These are phyloP conservation scores for Annona cherimola DNA, from an alignment of 164 flowering plant species.

Conservation along the genomic window DNA sequence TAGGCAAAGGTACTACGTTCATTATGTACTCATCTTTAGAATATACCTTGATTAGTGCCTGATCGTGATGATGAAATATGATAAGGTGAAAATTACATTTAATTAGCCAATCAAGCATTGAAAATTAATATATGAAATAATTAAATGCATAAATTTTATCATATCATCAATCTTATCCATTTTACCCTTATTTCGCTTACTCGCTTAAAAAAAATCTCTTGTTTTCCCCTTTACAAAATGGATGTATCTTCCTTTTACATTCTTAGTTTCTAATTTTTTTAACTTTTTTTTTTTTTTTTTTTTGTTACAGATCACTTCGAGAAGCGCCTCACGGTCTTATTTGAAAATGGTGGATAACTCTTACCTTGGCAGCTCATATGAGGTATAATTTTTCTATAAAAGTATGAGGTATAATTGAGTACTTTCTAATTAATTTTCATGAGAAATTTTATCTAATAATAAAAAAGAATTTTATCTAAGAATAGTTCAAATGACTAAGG, in stretches of 20 bases:
- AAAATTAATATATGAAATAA: too few species aligned
- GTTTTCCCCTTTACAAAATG: neutral
- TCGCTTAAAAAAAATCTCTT: neutral
- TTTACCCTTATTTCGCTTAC: too few species aligned
- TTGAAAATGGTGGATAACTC: constrained; percentile 57
- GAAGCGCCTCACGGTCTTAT: constrained; percentile 56
- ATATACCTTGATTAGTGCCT: too few species aligned
- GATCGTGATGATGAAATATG: too few species aligned
- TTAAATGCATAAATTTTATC: too few species aligned
- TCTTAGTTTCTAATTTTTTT: neutral
- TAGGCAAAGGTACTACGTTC: too few species aligned
- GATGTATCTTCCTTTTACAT: neutral
- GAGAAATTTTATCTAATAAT: neutral
- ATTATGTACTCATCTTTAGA: too few species aligned
- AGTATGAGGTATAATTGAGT: too few species aligned
- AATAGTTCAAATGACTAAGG: neutral
- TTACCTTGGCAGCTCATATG: constrained; percentile 46
- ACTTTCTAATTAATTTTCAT: too few species aligned
- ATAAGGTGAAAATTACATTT: too few species aligned
- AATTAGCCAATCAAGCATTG: too few species aligned
- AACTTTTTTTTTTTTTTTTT: neutral
- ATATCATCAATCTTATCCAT: neutral
- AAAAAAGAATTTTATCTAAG: neutral
- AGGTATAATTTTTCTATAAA: constrained; percentile 24
- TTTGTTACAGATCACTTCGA: constrained; percentile 38